These are phyloP conservation scores for Draba incana DNA, from an alignment of 345 rosid genomes.

Conservation along the genomic window DNA sequence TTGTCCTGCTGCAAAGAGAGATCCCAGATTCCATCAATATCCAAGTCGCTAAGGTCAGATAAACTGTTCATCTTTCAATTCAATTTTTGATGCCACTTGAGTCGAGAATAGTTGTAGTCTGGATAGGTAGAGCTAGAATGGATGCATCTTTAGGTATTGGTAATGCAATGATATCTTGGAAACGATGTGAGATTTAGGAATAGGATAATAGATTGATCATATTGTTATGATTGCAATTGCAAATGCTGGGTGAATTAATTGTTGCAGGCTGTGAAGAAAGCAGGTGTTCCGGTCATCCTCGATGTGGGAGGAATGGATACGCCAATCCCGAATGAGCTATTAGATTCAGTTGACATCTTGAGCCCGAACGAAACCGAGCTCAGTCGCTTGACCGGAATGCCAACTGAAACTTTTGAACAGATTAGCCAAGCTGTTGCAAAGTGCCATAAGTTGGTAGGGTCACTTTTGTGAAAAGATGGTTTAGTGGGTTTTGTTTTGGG, in stretches of 20 bases:
- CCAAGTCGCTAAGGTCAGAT: constrained; percentile 95
- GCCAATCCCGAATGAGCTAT: constrained; percentile 69
- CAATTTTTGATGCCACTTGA: neutral
- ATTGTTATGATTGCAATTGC: neutral
- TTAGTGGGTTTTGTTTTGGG: neutral
- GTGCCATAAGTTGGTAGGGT: constrained; percentile 71
- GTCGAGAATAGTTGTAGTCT: neutral
- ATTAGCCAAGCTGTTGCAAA: constrained; percentile 63
- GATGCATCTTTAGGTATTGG: constrained; percentile 15
- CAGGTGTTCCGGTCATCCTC: constrained; percentile 81
- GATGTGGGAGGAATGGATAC: constrained; percentile 99
- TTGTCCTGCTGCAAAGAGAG: constrained; percentile 87
- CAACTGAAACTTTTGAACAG: constrained; percentile 76
- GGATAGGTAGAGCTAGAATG: too few relatives aligned
- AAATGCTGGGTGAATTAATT: constrained; percentile 10
- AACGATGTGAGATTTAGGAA: neutral
- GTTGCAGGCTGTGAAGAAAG: constrained; percentile 74
- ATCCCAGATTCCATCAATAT: constrained; percentile 89
- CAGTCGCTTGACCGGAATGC: constrained; percentile 73
- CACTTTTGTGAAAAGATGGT: neutral
- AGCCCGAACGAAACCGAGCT: constrained; percentile 97
- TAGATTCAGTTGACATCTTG: constrained; percentile 67
- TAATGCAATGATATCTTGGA: constrained; percentile 8
- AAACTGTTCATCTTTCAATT: too few relatives aligned
- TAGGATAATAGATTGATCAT: constrained; percentile 10